A percentile compares a stretch with the other conserved stretches of the same genome.
Conservation (phyloP, 139 green algal genomes). For the Eudorina sp. region DNA sequence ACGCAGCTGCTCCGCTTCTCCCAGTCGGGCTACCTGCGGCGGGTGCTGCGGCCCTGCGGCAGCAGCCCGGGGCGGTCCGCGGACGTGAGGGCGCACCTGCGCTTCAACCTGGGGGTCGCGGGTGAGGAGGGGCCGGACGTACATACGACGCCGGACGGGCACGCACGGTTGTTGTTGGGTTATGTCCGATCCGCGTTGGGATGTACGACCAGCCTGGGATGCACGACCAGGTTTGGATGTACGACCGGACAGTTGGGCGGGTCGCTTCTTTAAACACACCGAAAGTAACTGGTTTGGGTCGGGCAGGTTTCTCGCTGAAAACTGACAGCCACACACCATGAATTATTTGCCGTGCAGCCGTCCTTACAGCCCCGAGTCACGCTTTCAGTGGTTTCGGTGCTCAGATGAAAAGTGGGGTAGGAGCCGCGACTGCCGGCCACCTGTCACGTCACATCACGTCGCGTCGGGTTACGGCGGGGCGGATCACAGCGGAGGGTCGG, state of each 20-base stretch:
- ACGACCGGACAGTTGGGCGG: background rate
- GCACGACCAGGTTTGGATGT: background rate
- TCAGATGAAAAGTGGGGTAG: no score
- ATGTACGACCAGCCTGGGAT: background rate
- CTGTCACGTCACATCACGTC: no score
- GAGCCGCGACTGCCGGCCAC: no score
- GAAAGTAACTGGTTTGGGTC: no score
- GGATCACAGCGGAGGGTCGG: no score
- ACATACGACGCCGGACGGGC: background rate
- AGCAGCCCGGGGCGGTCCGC: background rate
- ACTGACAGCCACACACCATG: no score
- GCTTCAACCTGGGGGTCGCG: background rate
- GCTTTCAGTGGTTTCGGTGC: no score
- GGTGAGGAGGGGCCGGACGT: background rate
- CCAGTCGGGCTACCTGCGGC: background rate
- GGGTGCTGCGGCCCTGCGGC: background rate
- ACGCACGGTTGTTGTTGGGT: background rate
- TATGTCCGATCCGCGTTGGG: background rate
- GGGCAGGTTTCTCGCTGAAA: no score
- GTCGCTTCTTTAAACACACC: no score
- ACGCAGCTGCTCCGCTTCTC: background rate
- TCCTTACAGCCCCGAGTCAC: no score
- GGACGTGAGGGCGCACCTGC: background rate
- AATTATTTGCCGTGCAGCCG: no score
- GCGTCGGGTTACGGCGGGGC: no score